These are phyloP conservation scores for Eimeria tenella DNA, from an alignment of 169 alveolate genomes.

Conservation along the genomic window DNA sequence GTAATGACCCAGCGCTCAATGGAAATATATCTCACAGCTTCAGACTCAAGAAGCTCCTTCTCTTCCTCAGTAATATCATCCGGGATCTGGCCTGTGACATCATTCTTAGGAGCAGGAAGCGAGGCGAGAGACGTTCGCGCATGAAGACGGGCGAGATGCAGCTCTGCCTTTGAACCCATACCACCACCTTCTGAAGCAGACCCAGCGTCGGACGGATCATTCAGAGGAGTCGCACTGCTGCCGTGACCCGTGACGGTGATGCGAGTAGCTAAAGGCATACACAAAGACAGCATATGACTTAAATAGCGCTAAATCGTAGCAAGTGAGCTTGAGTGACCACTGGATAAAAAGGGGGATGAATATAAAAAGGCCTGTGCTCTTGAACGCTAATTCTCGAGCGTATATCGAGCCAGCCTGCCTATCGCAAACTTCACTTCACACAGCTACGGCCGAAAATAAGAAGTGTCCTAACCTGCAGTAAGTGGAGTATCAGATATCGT, in stretches of 20 bases:
- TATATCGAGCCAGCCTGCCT: too few relatives aligned
- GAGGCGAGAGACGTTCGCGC: conserved; percentile 67
- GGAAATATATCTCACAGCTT: conserved; percentile 20
- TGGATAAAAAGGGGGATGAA: not conserved
- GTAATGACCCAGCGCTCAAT: too few relatives aligned
- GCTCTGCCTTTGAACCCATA: conserved; percentile 68
- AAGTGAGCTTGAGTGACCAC: too few relatives aligned
- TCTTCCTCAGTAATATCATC: conserved; percentile 63
- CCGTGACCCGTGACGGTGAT: conserved; percentile 64
- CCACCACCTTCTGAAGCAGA: conserved; percentile 71
- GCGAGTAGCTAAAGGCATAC: conserved; percentile 33
- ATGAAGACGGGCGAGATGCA: conserved; percentile 64
- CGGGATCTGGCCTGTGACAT: conserved; percentile 69
- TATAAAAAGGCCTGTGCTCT: not conserved
- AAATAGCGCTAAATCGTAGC: too few relatives aligned
- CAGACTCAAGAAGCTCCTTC: conserved; percentile 65
- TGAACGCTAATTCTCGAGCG: not conserved
- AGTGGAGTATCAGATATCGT: conserved; percentile 66
- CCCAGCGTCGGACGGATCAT: conserved; percentile 61
- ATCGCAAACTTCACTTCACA: too few relatives aligned
- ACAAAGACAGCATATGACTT: too few relatives aligned
- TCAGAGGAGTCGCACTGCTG: conserved; percentile 66
- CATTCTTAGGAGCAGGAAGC: conserved; percentile 60
- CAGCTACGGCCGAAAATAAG: not conserved
- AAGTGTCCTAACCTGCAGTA: conserved; percentile 38